phyloP scores from a whole-genome alignment of 305 asterid genomes.

The Euphrasia arctica region DNA sequence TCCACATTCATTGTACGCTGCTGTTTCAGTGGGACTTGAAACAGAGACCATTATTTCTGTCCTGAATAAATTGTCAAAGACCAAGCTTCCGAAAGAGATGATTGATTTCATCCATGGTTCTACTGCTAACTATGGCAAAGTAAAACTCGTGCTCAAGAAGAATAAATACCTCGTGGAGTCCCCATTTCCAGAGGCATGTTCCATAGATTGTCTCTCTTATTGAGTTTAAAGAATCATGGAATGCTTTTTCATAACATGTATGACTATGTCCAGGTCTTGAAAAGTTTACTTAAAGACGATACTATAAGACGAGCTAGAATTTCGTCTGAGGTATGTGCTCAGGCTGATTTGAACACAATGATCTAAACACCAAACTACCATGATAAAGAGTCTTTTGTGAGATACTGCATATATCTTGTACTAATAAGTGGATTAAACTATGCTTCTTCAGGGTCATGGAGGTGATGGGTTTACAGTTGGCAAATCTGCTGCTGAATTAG shows the following conservation, averaged over 20 bases:
- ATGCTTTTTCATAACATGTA: neutral
- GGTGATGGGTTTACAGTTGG: constrained; percentile 75
- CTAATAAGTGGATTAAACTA: constrained; percentile 27
- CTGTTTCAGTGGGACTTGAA: constrained; percentile 96
- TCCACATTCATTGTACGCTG: constrained; percentile 90
- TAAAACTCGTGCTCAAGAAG: constrained; percentile 92
- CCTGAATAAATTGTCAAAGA: constrained; percentile 76
- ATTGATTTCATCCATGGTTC: constrained; percentile 84
- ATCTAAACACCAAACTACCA: constrained; percentile 3
- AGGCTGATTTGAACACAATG: constrained; percentile 8
- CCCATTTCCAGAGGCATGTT: constrained; percentile 90
- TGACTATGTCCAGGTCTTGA: constrained; percentile 62
- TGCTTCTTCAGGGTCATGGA: constrained; percentile 64
- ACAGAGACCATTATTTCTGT: constrained; percentile 87
- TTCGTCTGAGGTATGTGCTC: constrained; percentile 47
- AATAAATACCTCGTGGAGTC: constrained; percentile 88
- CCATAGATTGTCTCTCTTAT: constrained; percentile 17
- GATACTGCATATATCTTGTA: constrained; percentile 10
- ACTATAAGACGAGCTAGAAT: constrained; percentile 76
- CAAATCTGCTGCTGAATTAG: constrained; percentile 79
- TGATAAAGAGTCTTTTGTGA: neutral
- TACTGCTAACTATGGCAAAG: constrained; percentile 96
- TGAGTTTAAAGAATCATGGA: constrained; percentile 15
- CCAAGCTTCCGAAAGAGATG: constrained; percentile 94
- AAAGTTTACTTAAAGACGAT: constrained; percentile 66